These are phyloP conservation scores for Scenedesmus sp. DNA, from an alignment of 163 green algal genomes.

Conservation along the genomic window DNA sequence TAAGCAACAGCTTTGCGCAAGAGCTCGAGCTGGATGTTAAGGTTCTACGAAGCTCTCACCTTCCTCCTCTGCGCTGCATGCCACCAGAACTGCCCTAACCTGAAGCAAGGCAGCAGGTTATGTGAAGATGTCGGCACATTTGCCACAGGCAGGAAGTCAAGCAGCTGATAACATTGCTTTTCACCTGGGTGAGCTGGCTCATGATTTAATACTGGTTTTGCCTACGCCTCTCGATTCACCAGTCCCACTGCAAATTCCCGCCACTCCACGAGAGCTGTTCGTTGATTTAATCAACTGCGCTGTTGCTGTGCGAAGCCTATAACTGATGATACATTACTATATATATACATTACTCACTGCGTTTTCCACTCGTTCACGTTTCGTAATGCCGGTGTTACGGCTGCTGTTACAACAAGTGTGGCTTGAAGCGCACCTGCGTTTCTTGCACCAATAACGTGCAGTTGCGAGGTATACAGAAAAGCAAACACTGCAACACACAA, in stretches of 20 bases:
- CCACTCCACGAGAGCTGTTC: neutral
- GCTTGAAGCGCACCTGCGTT: no score
- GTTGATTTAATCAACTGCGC: neutral
- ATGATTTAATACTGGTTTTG: neutral
- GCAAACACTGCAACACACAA: no score
- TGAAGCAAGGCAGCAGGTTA: neutral
- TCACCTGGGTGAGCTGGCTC: neutral
- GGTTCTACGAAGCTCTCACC: neutral
- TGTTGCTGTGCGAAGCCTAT: no score
- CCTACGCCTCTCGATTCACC: neutral
- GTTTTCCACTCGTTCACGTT: no score
- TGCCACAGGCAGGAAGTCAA: neutral
- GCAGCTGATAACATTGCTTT: neutral
- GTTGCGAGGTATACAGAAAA: no score
- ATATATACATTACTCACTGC: no score
- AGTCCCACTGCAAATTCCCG: neutral
- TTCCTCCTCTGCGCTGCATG: neutral
- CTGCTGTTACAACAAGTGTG: no score
- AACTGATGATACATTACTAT: no score
- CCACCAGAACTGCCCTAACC: slow-evolving; percentile 10
- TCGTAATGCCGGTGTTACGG: no score
- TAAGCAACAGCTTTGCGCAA: neutral
- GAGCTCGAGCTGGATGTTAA: neutral
- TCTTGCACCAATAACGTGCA: neutral
- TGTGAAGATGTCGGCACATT: neutral